Evolutionary conservation across 257 asterid genomes (phyloP), one percentile per base, ranked within the genome.

Genomic region (Solanum pimpinellifolium): DNA sequence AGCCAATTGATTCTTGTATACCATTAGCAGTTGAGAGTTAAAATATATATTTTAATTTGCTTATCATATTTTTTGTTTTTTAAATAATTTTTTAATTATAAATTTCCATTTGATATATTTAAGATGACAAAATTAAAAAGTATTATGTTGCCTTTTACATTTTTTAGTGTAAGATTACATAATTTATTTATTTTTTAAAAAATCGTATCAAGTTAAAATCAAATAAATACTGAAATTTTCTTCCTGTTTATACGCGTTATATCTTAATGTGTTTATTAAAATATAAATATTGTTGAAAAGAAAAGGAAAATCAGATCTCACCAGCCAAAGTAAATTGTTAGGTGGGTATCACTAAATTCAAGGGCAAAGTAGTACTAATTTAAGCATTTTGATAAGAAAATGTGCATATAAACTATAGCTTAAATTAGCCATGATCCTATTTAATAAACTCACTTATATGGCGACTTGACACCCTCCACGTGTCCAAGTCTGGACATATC

Each of bases 91-190:
- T 52, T 52, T 18, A 52, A 52, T 18, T 52, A 52, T 52, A 52
- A 18, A 0, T 52, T 52, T 2, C 0, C 4, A 52, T 10, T 0
- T 6, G 0, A 52, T 52, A 52, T 52, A 1, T 52, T 52, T 52
- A 52, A 52, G 4, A 52, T 52, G 20, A 52, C 1, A 52, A 52
- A 10, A 18, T 52, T 6, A 52, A 52, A 52, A 52, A 0, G 0
- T 18, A 56, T 56, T 56, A 1, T 56, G 1, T 7, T 20, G 1
- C 5, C 4, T 56, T 20, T 1, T 20, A 56, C 0, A 20, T 7
- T 56, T 56, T 20, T 56, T 56, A 7, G 11, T 56, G 0, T 56
- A 56, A 56, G 25, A 56, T 56, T 2, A 56, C 25, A 56, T 7
- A 56, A 56, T 56, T 56, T 56, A 56, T 56, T 56, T 18, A 56